Conservation (phyloP, 176 grass and related monocot species). For the Sorghum bicolor region DNA sequence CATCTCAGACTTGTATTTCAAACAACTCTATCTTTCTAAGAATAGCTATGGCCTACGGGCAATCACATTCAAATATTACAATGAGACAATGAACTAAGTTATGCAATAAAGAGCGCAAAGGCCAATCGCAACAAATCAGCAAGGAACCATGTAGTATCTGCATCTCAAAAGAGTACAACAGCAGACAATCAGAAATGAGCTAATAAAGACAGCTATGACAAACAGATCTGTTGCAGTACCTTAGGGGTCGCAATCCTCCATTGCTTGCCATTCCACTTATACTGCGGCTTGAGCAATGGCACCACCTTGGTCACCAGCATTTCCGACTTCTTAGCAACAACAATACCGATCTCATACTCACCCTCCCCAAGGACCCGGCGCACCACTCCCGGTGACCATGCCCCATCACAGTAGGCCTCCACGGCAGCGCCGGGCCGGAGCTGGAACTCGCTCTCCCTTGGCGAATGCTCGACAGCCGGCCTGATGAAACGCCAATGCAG, state of each 20-base stretch:
- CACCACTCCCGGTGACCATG: constrained; percentile 44
- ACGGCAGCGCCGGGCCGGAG: constrained; percentile 9
- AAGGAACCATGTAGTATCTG: neutral
- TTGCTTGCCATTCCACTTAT: constrained; percentile 50
- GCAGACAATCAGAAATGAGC: neutral
- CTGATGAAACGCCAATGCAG: constrained; percentile 56
- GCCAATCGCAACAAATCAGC: neutral
- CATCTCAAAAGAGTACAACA: neutral
- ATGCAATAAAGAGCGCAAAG: neutral
- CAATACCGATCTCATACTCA: constrained; percentile 26
- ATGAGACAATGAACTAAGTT: too few species aligned
- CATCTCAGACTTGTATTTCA: neutral
- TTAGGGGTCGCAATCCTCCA: constrained; percentile 37
- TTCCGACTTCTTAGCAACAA: neutral
- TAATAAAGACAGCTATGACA: neutral
- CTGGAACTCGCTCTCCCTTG: constrained; percentile 15
- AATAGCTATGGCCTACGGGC: neutral
- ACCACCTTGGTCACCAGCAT: constrained; percentile 12
- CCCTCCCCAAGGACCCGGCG: neutral
- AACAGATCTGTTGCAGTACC: neutral
- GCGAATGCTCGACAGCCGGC: constrained; percentile 15
- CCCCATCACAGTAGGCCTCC: constrained; percentile 48
- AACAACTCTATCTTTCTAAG: neutral
- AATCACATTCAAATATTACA: neutral
- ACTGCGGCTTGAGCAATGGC: constrained; percentile 36